Evolutionary conservation across 2,329 filamentous ascomycete species (phyloP), one percentile per base, ranked within the genome.

Genomic region (Talaromyces sp.): DNA sequence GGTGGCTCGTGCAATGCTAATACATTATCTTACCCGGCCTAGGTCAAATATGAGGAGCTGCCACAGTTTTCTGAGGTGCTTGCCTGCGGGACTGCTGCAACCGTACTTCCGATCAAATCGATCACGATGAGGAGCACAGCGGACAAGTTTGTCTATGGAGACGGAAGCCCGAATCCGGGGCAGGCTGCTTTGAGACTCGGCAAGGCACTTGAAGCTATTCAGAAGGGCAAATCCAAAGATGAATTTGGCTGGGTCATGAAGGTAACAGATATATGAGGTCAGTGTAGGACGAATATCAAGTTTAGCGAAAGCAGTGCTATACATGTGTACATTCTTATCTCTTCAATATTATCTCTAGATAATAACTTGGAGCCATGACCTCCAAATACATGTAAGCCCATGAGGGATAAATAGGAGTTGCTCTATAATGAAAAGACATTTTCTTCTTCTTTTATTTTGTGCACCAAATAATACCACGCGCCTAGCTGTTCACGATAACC

Each of bases 81-180:
- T 76, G 94, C 93, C 5, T 92, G 92, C 2, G 94, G 94, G 1
- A 98, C 94, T 0, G 94, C 94, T 0, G 94, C 93, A 0, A 90
- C 91, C 0, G 82, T 98, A 59, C 92, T 97, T 2, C 93, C 93
- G 1, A 94, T 97, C 76, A 89, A 89, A 64, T 94, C 90, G 67
- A 96, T 98, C 74, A 94, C 90, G 3, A 87, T 92, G 69, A 84
- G 77, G 55, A 85, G 82, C 16, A 81, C 76, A 50, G 75, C 76
- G 40, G 82, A 86, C 63, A 84, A 81, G 60, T 85, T 87, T 70
- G 73, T 74, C 10, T 89, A 85, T 68, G 73, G 80, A 14, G 71
- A 72, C 60, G 75, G 76, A 10, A 70, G 72, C 33, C 0, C 86
- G 88, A 31, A 80, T 89, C 18, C 93, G 87, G 74, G 72, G 87